Percentiles rank a stretch among this genome's conserved stretches.
These are phyloP conservation scores for Harrya chromipes DNA, from an alignment of 768 basidiomycete species.

Conservation along the genomic window DNA sequence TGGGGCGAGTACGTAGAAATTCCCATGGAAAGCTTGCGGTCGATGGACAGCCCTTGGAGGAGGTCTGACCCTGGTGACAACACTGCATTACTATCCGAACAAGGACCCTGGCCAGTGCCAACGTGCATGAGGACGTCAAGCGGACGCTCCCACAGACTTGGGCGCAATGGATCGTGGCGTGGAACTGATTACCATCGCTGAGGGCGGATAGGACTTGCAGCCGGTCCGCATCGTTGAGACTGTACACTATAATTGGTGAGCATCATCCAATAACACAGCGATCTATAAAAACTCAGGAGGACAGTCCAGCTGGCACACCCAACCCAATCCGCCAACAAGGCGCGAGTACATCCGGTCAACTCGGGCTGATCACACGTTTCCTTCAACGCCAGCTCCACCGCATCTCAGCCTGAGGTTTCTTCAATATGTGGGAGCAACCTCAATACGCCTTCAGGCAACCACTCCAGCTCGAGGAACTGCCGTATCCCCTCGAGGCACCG, in stretches of 20 bases:
- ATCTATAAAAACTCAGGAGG: conserved; percentile 12
- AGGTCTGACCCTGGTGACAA: too few species aligned
- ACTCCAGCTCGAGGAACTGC: conserved; percentile 29
- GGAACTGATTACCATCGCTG: neutral
- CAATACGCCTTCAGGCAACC: conserved; percentile 15
- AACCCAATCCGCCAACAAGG: neutral
- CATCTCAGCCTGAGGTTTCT: too few species aligned
- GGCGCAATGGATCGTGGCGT: neutral
- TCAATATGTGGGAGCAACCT: conserved; percentile 17
- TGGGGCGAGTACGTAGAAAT: too few species aligned
- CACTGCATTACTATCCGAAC: too few species aligned
- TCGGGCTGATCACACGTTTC: conserved; percentile 3
- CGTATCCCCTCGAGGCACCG: conserved; percentile 16
- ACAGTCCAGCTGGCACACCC: neutral
- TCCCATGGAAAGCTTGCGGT: too few species aligned
- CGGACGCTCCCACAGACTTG: neutral
- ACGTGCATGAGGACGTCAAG: neutral
- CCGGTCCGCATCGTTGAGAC: conserved; percentile 8
- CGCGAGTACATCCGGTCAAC: neutral
- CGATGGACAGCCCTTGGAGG: neutral
- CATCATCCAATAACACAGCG: neutral
- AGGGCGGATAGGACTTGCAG: conserved; percentile 3
- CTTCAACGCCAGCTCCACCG: too few species aligned
- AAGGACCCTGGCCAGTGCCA: too few species aligned
- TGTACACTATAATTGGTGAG: neutral